Percentiles rank a stretch among this genome's conserved stretches.
Conservation (phyloP, 2,329 filamentous ascomycete genomes). For the Paracamarosporium sp. region DNA sequence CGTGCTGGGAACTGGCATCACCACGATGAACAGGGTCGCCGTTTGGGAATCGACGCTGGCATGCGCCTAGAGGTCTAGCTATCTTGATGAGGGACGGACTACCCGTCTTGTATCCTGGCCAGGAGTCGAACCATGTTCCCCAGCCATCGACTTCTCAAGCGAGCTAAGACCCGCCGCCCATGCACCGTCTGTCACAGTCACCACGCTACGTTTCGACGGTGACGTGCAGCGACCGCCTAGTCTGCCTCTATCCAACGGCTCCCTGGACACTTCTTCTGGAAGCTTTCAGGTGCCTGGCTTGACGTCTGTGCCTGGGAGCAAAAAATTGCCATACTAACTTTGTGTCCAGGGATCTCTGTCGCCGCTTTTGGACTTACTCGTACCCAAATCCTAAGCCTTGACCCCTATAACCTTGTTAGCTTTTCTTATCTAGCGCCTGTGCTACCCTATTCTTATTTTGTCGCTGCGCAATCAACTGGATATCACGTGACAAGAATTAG, state of each 20-base stretch:
- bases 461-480: no score
- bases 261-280: neutral
- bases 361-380: no score
- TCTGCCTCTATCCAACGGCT: neutral
- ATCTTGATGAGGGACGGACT: neutral
- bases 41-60: slow-evolving; percentile 6
- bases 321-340: no score
- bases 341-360: no score
- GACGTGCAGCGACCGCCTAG: slow-evolving; percentile 18
- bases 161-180: slow-evolving; percentile 15
- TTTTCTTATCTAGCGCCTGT: no score
- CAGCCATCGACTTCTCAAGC: slow-evolving; percentile 4
- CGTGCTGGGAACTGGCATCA: slow-evolving; percentile 1
- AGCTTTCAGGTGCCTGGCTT: neutral
- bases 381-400: no score
- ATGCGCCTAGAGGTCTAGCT: neutral
- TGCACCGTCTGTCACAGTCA: slow-evolving; percentile 23
- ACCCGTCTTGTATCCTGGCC: neutral
- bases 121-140: slow-evolving; percentile 4
- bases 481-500: no score
- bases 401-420: no score
- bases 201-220: slow-evolving; percentile 6
- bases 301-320: no score
- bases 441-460: no score
- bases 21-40: neutral